Evolutionary conservation across 169 alveolate genomes (phyloP), one percentile per base, ranked within the genome.

Genomic region (Babesia ovata): DNA sequence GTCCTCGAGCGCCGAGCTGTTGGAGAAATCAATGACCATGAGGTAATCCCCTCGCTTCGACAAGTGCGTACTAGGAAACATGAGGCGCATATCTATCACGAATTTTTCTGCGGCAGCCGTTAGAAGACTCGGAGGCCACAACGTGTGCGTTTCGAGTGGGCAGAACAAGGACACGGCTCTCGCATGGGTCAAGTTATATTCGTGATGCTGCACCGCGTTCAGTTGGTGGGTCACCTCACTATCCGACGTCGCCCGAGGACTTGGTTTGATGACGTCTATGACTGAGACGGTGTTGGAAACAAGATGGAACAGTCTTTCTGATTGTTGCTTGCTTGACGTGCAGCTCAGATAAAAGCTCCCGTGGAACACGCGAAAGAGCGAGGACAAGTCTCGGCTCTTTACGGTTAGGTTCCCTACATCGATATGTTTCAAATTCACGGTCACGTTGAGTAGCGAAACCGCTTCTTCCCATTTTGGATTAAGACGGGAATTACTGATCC

Each of bases 71-170:
- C 36, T 67, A 19, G 76, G 76, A 36, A 67, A 54, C 56, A 28
- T 67, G 10, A 49, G 42, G 56, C n/a, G 29, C 10, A 54, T 58
- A 9, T 67, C 65, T 14, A 7, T 50, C 21, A 9, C 14, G 53
- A 67, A 67, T 39, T n/a, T 54, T 28, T 7, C 48, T 19, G 21
- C 39, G 8, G 33, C 28, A 13, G 3, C 60, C 26, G 56, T 10
- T 58, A 67, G 6, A n/a, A 67, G 39, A 16, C 33, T 13, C 36
- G 14, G 10, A 6, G 76, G 76, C 21, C 53, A 24, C 39, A 67
- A 19, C 42, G 36, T 67, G 24, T 67, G 76, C 57, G 76, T 67
- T 29, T 54, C 58, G 4, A 50, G n/a, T 11, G 76, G 76, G 65
- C 76, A 67, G n/a, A 29, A 52, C 48, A 67, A 0, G 19, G 76